These are phyloP conservation scores for Candida namnaoensis DNA, from an alignment of 805 yeast genomes.

Conservation along the genomic window DNA sequence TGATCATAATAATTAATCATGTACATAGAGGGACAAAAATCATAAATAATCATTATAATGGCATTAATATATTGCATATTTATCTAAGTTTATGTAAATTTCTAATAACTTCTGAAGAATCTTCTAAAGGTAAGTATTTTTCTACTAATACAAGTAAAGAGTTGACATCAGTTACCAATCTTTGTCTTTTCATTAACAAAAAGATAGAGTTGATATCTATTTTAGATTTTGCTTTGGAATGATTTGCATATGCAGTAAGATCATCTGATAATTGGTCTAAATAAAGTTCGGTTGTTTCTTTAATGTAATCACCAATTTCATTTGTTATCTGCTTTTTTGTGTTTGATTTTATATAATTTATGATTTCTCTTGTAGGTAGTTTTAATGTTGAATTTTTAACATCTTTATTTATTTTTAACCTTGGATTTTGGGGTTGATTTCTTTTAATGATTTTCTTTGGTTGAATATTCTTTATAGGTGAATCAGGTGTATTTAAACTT, in stretches of 20 bases:
- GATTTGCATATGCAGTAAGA: constrained; percentile 22
- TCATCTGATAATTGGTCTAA: constrained; percentile 20
- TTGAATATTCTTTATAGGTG: neutral
- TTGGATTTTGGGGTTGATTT: too few relatives aligned
- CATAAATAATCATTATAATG: too few relatives aligned
- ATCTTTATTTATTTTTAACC: too few relatives aligned
- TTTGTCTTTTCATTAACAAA: constrained; percentile 21
- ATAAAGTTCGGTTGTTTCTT: constrained; percentile 17
- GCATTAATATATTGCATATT: neutral
- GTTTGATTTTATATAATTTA: constrained; percentile 3
- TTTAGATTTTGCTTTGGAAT: constrained; percentile 17
- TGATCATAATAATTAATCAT: too few relatives aligned
- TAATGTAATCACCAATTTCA: constrained; percentile 14
- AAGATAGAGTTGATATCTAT: constrained; percentile 18
- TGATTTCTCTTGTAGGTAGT: constrained; percentile 1
- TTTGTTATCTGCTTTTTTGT: constrained; percentile 6
- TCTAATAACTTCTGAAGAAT: constrained; percentile 12
- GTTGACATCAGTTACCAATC: constrained; percentile 10
- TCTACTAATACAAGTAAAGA: constrained; percentile 18
- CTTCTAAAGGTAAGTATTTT: constrained; percentile 20
- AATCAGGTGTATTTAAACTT: too few relatives aligned
- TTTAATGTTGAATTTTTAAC: neutral
- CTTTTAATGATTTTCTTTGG: neutral
- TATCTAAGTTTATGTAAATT: constrained; percentile 13
- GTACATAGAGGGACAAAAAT: too few relatives aligned